Conservation (phyloP, 257 asterid genomes). For the Solanum peruvianum region DNA sequence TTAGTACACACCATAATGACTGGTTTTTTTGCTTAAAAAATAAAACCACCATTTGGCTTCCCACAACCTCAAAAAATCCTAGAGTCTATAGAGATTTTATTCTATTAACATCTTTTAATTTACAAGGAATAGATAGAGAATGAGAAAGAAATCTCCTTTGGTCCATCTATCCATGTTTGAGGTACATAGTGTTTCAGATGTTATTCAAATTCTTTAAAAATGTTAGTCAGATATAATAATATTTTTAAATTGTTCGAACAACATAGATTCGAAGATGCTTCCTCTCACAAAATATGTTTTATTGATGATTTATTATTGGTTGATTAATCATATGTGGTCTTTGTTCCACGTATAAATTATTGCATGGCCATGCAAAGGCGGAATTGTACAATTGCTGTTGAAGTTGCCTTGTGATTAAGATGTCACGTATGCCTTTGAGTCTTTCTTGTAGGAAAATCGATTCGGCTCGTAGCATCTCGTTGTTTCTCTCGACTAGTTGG, state of each 20-base stretch:
- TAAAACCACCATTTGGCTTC: background rate
- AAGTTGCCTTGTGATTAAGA: conserved; percentile 45
- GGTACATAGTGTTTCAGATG: background rate
- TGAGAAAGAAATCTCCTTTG: background rate
- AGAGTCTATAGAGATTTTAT: background rate
- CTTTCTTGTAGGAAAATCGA: conserved; percentile 40
- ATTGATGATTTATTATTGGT: background rate
- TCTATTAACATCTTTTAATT: conserved; percentile 6
- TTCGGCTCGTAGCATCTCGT: conserved; percentile 45
- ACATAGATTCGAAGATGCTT: background rate
- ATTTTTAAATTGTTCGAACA: background rate
- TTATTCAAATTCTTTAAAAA: background rate
- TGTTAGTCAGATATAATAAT: background rate
- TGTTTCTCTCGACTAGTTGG: conserved; percentile 25
- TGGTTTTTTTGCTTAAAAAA: background rate
- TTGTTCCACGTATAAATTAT: conserved; percentile 20
- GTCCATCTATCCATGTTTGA: background rate
- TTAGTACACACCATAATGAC: conserved; percentile 6
- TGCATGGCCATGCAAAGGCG: conserved; percentile 48
- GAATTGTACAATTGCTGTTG: conserved; percentile 33
- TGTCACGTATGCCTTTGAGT: conserved; percentile 57
- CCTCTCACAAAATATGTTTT: background rate
- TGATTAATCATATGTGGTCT: conserved; percentile 24
- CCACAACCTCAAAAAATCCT: background rate
- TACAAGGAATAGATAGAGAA: background rate